Evolutionary conservation across 805 yeast genomes (phyloP).

Genomic region (Lachancea mirantina): DNA sequence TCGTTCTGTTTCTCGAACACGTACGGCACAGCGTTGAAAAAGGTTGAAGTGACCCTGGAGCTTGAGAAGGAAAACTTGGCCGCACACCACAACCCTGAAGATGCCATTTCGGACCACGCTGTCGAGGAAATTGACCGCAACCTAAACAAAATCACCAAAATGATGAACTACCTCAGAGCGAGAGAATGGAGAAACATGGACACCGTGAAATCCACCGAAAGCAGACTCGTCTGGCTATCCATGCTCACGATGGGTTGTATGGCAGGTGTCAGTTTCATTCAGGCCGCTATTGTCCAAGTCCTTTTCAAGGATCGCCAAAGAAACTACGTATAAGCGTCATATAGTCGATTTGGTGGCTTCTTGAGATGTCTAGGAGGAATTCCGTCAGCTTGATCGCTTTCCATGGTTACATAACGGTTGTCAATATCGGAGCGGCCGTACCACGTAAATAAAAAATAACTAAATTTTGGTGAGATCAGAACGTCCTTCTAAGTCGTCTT

Average conservation of each 20-base stretch:
- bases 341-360: too few species aligned
- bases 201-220: conserved; percentile 73
- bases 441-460: too few species aligned
- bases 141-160: conserved; percentile 48
- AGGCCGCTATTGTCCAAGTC: conserved; percentile 75
- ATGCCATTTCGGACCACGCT: conserved; percentile 46
- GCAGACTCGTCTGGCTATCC: conserved; percentile 71
- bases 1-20: conserved; percentile 60
- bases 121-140: conserved; percentile 53
- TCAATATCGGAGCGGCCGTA: too few species aligned
- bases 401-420: too few species aligned
- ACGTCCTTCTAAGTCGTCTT: too few species aligned
- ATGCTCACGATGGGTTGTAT: conserved; percentile 62
- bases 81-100: conserved; percentile 42
- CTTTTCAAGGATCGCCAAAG: conserved; percentile 53
- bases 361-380: too few species aligned
- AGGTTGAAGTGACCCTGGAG: conserved; percentile 54
- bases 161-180: conserved; percentile 83
- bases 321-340: conserved; percentile 32
- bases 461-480: too few species aligned
- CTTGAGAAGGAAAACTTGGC: conserved; percentile 39
- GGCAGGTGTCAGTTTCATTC: conserved; percentile 70
- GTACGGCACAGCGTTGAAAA: conserved; percentile 57
- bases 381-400: too few species aligned
- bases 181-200: conserved; percentile 96